Conservation (phyloP, 306 rosid species). For the Cucurbita moschata region DNA sequence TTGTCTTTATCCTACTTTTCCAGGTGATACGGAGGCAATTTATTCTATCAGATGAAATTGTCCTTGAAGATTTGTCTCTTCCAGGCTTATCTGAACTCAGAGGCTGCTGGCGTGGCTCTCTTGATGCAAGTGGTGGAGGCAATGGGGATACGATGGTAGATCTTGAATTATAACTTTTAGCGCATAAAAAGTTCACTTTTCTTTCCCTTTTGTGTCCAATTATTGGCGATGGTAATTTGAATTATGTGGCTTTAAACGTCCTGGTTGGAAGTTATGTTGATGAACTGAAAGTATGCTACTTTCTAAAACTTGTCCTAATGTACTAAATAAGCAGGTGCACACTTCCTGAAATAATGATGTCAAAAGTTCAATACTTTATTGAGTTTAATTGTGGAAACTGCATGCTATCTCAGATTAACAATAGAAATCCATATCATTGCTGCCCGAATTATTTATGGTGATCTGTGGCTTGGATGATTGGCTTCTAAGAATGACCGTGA, state of each 20-base stretch:
- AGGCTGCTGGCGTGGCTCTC: conserved; percentile 88
- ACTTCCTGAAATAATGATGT: neutral
- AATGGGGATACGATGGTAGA: conserved; percentile 89
- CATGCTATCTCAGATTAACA: neutral
- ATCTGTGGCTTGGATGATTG: conserved; percentile 6
- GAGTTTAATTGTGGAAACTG: neutral
- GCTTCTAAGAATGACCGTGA: conserved; percentile 11
- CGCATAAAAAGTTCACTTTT: neutral
- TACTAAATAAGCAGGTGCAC: neutral
- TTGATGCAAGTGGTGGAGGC: conserved; percentile 94
- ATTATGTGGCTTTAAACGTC: neutral
- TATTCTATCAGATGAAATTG: conserved; percentile 38
- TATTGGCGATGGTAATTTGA: neutral
- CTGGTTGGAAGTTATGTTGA: neutral
- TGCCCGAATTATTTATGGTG: neutral
- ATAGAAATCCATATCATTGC: neutral
- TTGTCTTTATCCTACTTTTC: conserved; percentile 7
- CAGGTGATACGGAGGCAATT: conserved; percentile 53
- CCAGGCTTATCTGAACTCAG: conserved; percentile 77
- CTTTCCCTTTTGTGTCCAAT: neutral
- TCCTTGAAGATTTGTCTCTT: conserved; percentile 58
- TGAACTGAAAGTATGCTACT: neutral
- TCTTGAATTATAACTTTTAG: conserved; percentile 5
- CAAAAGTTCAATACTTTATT: neutral
- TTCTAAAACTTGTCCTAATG: neutral